Percentiles rank a stretch among this genome's conserved stretches.
Evolutionary conservation across 2,329 filamentous ascomycete genomes (phyloP).

Genomic region (Ophiocordyceps unilateralis): DNA sequence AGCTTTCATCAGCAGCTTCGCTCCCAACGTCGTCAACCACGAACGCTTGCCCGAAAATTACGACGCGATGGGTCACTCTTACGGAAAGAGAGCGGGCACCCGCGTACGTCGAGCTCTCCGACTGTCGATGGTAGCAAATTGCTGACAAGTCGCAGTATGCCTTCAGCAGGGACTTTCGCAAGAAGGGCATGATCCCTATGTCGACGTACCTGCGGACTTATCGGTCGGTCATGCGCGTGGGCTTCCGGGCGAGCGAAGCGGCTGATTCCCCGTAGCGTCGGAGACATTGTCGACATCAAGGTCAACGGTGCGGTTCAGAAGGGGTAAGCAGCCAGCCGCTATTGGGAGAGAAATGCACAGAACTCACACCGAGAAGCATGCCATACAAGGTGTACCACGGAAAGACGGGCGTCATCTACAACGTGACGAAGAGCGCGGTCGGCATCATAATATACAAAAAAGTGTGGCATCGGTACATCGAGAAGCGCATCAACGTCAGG

Average conservation of each 20-base stretch:
- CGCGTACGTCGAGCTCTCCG: constrained; percentile 43
- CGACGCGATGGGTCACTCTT: constrained; percentile 69
- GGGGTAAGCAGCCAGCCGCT: constrained; percentile 46
- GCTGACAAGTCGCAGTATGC: constrained; percentile 43
- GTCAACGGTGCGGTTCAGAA: constrained; percentile 97
- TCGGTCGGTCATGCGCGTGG: constrained; percentile 36
- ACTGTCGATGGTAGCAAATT: constrained; percentile 7
- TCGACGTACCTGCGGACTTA: constrained; percentile 91
- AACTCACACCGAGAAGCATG: constrained; percentile 45
- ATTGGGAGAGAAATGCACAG: neutral
- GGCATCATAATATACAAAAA: constrained; percentile 99
- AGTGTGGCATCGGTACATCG: constrained; percentile 97
- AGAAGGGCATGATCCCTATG: constrained; percentile 86
- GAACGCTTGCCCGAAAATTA: constrained; percentile 20
- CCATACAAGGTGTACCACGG: constrained; percentile 99
- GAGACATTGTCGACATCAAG: constrained; percentile 98
- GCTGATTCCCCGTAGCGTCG: constrained; percentile 51
- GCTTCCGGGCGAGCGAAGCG: constrained; percentile 2
- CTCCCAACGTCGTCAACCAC: constrained; percentile 25
- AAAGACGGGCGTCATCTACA: constrained; percentile 97
- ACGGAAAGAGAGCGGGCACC: constrained; percentile 75
- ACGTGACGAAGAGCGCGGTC: constrained; percentile 95
- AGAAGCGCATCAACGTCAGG: constrained; percentile 99
- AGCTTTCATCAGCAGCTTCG: constrained; percentile 16
- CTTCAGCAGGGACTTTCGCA: constrained; percentile 87